Evolutionary conservation across 2,329 filamentous ascomycete genomes (phyloP).

Genomic region (Endocalyx cinctus): DNA sequence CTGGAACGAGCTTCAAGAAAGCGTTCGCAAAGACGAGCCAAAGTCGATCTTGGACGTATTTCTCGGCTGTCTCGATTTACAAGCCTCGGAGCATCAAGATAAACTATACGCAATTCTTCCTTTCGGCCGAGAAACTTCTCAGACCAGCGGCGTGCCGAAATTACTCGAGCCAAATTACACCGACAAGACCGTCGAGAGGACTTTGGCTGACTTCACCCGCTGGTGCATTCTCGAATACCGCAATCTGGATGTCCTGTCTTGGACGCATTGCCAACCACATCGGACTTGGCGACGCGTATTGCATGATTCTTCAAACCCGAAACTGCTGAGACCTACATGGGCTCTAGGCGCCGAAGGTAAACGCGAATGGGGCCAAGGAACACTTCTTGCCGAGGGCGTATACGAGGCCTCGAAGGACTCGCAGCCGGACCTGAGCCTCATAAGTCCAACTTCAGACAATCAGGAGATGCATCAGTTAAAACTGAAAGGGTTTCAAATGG

Average conservation of each 20-base stretch:
- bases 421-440: not conserved
- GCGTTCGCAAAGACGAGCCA: not conserved
- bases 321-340: not conserved
- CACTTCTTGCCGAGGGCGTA: not conserved
- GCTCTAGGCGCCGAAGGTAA: conserved; percentile 1
- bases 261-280: not conserved
- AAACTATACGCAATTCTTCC: conserved; percentile 1
- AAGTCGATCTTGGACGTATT: conserved; percentile 1
- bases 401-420: not conserved
- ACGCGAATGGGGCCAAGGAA: conserved; percentile 1
- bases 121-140: not conserved
- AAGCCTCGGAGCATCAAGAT: not conserved
- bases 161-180: not conserved
- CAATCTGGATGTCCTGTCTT: conserved; percentile 1
- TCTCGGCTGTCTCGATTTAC: not conserved
- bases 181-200: not conserved
- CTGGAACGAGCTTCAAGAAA: not conserved
- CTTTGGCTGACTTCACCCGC: not conserved
- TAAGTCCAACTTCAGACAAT: not conserved
- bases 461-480: not conserved
- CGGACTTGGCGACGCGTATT: not conserved
- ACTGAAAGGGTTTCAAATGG: not conserved
- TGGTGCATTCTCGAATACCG: conserved; percentile 1
- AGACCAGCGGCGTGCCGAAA: not conserved
- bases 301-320: not conserved